Conservation (phyloP, 768 basidiomycete genomes). For the Termitomyces heimii region DNA sequence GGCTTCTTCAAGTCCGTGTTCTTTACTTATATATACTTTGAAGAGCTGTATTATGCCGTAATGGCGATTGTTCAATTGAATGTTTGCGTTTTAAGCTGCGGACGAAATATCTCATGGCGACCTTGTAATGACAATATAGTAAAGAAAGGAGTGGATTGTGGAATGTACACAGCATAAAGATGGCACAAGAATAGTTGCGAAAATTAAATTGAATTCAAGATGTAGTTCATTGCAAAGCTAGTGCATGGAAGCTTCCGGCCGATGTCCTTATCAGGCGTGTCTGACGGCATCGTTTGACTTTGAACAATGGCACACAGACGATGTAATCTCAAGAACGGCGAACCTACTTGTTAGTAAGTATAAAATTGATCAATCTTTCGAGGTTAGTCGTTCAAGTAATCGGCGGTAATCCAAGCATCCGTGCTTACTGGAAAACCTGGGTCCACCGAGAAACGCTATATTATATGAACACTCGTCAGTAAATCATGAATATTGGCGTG, state of each 20-base stretch:
- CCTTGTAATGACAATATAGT: not conserved
- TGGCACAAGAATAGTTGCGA: too few species aligned
- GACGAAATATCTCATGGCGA: not conserved
- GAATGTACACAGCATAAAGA: too few species aligned
- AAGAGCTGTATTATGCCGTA: constrained; percentile 5
- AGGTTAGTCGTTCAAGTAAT: constrained; percentile 9
- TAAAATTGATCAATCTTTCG: not conserved
- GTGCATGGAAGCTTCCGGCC: too few species aligned
- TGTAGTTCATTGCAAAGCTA: too few species aligned
- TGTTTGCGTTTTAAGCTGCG: not conserved
- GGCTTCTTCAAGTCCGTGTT: not conserved
- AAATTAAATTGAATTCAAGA: too few species aligned
- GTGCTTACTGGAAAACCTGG: constrained; percentile 36
- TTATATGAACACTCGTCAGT: constrained; percentile 15
- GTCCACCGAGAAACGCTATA: too few species aligned
- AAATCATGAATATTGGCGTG: not conserved
- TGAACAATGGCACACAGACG: constrained; percentile 15
- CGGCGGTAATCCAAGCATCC: not conserved
- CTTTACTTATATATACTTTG: constrained; percentile 3
- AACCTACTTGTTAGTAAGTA: too few species aligned
- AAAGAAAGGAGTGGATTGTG: too few species aligned
- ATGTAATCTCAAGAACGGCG: too few species aligned
- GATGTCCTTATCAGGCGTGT: constrained; percentile 10
- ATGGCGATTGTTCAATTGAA: not conserved
- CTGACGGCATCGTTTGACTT: not conserved